Base-by-base conservation (phyloP, 768 basidiomycete species). In the Mycena alexandri region DNA sequence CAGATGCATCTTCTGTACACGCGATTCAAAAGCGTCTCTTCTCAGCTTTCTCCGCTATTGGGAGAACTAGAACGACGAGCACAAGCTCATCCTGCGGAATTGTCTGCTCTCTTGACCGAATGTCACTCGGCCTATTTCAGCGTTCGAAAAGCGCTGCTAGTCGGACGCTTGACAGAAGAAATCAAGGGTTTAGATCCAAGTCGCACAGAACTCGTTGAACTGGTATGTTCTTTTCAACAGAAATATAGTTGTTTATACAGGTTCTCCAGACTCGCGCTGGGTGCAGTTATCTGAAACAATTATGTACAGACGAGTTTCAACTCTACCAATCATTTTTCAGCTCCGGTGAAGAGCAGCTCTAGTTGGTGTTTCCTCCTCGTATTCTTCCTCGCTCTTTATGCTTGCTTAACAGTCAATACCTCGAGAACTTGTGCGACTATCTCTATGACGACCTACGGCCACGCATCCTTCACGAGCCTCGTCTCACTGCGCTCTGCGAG, bases 391-490 rank as follows among this genome's bases (percentile, higher is more conserved):
- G 1, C 6, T 17, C 10, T 50, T 60, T 4, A 66, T 51, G 43
- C 16, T 33, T n/a, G 22, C 13, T 33, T 17, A 33, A 17, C 58
- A 98, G 96, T 74, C 85, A 89, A 66, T 98, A 95, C 79, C 85
- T 99, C 24, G 96, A 98, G 80, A 90, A 86, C 3, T 85, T 99
- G 0, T 98, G 96, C 71, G 97, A 98, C 79, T 87, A 95, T 72
- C 88, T 99, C 38, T 98, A 96, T 75, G 98, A 99, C 76, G 95
- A 96, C 70, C 87, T 99, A 1, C 92, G 97, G 1, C 98, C 97
- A 7, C 90, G 96, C 6, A 98, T 99, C 68, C 85, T 98, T 2
- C 96, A 98, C 72, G 97, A 98, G 74, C 90, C 92, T 0, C 89
- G 92, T 6, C 87, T 99, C 51, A 91, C 91, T 1, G 90, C 90